A percentile compares a stretch with the other conserved stretches of the same genome.
phyloP scores from a whole-genome alignment of 257 asterid species.

The Cynanchum wilfordii region DNA sequence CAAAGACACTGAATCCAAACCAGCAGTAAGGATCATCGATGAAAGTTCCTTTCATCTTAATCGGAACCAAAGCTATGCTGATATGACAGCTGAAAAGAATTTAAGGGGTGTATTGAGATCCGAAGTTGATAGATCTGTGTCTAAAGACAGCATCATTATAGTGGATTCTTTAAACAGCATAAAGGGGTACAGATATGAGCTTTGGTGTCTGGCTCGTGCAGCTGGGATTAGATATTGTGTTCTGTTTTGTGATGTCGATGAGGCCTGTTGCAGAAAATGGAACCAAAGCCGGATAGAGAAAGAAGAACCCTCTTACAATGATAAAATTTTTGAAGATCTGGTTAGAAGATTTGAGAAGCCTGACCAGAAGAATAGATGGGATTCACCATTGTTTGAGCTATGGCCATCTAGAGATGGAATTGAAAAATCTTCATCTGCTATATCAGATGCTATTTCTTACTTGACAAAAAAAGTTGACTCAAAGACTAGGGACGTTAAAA shows the following conservation, averaged over 20 bases:
- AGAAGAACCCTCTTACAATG: constrained; percentile 47
- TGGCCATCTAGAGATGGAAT: constrained; percentile 70
- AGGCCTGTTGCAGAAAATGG: constrained; percentile 60
- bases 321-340: constrained; percentile 67
- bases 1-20: constrained; percentile 57
- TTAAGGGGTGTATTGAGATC: constrained; percentile 86
- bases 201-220: constrained; percentile 98
- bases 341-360: constrained; percentile 91
- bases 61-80: constrained; percentile 72
- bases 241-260: constrained; percentile 67
- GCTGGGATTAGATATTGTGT: constrained; percentile 91
- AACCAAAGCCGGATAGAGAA: constrained; percentile 57
- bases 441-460: constrained; percentile 65
- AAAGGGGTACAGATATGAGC: constrained; percentile 94
- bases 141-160: constrained; percentile 64
- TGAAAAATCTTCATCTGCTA: constrained; percentile 53
- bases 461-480: constrained; percentile 82
- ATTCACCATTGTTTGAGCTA: constrained; percentile 84
- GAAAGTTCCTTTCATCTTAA: constrained; percentile 83
- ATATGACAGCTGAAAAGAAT: constrained; percentile 91
- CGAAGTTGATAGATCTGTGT: constrained; percentile 87
- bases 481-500: constrained; percentile 66
- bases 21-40: constrained; percentile 56
- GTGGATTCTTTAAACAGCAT: constrained; percentile 94
- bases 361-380: constrained; percentile 88